Base-by-base conservation (phyloP, 192 early-diverging fungal species). In the Oehlia diaphana region DNA sequence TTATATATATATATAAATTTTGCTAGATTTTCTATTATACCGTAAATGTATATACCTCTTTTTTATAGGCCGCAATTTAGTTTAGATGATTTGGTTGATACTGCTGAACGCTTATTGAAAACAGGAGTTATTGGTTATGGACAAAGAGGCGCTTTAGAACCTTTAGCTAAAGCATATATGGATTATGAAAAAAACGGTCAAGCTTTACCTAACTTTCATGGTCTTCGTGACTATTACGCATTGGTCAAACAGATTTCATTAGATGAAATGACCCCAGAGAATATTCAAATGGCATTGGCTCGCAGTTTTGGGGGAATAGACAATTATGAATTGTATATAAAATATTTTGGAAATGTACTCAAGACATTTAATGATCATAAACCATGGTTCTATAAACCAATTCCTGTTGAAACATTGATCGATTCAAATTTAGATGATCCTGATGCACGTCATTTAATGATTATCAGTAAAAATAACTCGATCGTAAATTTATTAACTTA, bases 291-390 rank as follows among this genome's bases (percentile, higher is more conserved):
- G 19, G 65, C 78, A 3, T 47, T 79, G 3, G 78, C 69, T 6
- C 69, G 78, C 31, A 79, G 73, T 74, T 79, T 79, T 50, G 78
- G 78, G 16, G 69, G 78, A 3, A 49, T 53, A 23, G 77, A 58
- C 9, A 2, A 58, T 13, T 62, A 33, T 3, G 33, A 8, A 58
- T 39, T 79, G 12, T 79, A 39, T 13, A 10, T 16, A 16, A 8
- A 26, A 1, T 73, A 72, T 23, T 79, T 72, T 42, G 47, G 31
- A 16, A 2, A 16, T 1, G 71, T 79, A 6, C 28, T 70, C 5
- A 26, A 79, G 2, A 23, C 10, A 2, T 37, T 44, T 21, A 37
- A 64, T 35, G 35, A 53, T 26, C 10, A 72, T 21, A 28, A 35
- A 1, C 2, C 8, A 39, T 74, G 28, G 14, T 4, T 9, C 0